A percentile compares a stretch with the other conserved stretches of the same genome.
These are phyloP conservation scores for Arachnopeziza araneosa DNA, from an alignment of 2,329 filamentous ascomycete genomes.

Conservation along the genomic window DNA sequence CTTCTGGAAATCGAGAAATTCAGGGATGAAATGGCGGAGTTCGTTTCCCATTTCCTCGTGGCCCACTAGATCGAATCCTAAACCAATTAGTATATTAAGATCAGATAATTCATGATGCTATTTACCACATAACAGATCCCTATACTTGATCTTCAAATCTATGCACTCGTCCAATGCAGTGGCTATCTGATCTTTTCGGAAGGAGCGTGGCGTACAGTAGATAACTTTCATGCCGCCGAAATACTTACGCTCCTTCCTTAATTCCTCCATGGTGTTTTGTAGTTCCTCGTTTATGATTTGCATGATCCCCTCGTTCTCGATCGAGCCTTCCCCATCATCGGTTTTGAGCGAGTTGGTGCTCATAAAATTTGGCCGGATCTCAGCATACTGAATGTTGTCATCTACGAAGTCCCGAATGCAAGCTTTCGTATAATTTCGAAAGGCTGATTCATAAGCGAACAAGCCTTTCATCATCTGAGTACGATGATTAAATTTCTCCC, in stretches of 20 bases:
- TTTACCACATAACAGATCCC: conserved; percentile 58
- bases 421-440: conserved; percentile 51
- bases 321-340: conserved; percentile 46
- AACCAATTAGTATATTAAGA: conserved; percentile 4
- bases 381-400: conserved; percentile 66
- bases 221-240: conserved; percentile 66
- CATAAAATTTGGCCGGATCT: conserved; percentile 66
- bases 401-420: conserved; percentile 56
- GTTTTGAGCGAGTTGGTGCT: conserved; percentile 53
- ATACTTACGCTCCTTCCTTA: conserved; percentile 35
- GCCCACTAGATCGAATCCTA: conserved; percentile 65
- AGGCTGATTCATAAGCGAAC: conserved; percentile 61
- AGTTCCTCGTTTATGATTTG: conserved; percentile 52
- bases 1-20: conserved; percentile 52
- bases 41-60: conserved; percentile 60
- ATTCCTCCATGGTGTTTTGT: conserved; percentile 38
- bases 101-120: conserved; percentile 3
- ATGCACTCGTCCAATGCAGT: conserved; percentile 56
- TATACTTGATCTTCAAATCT: conserved; percentile 50
- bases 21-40: conserved; percentile 47
- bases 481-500: conserved; percentile 60
- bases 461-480: conserved; percentile 70
- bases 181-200: conserved; percentile 42
- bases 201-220: conserved; percentile 63
- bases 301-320: conserved; percentile 56